phyloP scores from a whole-genome alignment of 2,329 filamentous ascomycete species.

The Leptoxyphium fumago region DNA sequence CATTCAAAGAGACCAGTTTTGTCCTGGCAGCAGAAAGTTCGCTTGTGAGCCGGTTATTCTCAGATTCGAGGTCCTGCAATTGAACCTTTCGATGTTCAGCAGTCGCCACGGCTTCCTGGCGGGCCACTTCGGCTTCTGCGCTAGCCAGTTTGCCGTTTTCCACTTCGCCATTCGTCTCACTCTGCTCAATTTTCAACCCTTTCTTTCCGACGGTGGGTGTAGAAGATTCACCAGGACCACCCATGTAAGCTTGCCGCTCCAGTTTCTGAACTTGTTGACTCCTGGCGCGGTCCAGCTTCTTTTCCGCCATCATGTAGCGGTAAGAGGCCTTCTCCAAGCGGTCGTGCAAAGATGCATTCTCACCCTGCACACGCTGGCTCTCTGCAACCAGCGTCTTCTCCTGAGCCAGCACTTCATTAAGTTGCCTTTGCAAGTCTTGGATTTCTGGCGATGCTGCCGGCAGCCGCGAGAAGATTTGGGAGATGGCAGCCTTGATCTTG shows the following conservation, averaged over 20 bases:
- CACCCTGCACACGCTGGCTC: conserved; percentile 56
- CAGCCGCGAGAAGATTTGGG: conserved; percentile 45
- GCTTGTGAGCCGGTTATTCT: conserved; percentile 60
- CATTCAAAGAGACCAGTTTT: conserved; percentile 57
- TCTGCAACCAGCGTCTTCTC: conserved; percentile 72
- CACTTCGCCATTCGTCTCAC: conserved; percentile 35
- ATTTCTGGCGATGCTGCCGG: conserved; percentile 49
- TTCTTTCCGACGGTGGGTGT: conserved; percentile 29
- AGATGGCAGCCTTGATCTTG: conserved; percentile 60
- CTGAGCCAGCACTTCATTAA: conserved; percentile 59
- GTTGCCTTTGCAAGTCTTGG: conserved; percentile 55
- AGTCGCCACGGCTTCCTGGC: conserved; percentile 63
- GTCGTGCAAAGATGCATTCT: conserved; percentile 75
- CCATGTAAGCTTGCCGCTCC: conserved; percentile 73
- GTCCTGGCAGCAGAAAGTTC: conserved; percentile 62
- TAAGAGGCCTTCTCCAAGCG: conserved; percentile 78
- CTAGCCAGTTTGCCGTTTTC: conserved; percentile 38
- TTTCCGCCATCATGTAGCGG: conserved; percentile 88
- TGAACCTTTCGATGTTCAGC: conserved; percentile 80
- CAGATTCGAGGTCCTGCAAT: conserved; percentile 60
- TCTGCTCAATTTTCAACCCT: conserved; percentile 30
- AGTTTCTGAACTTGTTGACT: conserved; percentile 83
- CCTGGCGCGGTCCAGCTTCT: conserved; percentile 78
- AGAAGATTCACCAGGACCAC: conserved; percentile 34
- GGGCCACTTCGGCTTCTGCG: conserved; percentile 57